A percentile compares a stretch with the other conserved stretches of the same genome.
Conservation (phyloP, 148 eudicot species). For the Persicaria tinctoria region DNA sequence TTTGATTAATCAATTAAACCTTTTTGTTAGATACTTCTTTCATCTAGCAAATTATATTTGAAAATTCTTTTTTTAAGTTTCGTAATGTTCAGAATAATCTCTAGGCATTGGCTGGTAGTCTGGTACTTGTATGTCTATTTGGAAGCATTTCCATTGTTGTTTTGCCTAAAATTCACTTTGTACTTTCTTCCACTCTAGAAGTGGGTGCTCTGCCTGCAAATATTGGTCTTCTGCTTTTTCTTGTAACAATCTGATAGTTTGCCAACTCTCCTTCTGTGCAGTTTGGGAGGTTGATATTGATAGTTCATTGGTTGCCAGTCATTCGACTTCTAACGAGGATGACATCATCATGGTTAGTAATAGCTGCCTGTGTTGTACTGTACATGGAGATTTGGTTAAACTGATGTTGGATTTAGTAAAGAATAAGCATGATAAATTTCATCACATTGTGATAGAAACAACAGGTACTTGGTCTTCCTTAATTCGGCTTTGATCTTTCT, state of each 20-base stretch:
- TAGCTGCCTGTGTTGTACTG: constrained; percentile 93
- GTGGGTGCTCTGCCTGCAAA: neutral
- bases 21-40: too few relatives aligned
- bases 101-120: too few relatives aligned
- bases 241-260: too few relatives aligned
- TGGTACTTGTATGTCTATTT: too few relatives aligned
- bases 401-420: constrained; percentile 79
- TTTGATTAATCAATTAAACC: too few relatives aligned
- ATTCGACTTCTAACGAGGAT: constrained; percentile 74
- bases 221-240: neutral
- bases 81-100: too few relatives aligned
- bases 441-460: constrained; percentile 93
- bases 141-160: too few relatives aligned
- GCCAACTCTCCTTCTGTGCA: constrained; percentile 22
- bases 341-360: constrained; percentile 86
- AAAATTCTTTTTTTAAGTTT: too few relatives aligned
- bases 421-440: constrained; percentile 68
- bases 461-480: constrained; percentile 41
- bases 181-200: too few relatives aligned
- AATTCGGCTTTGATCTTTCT: too few relatives aligned
- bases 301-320: constrained; percentile 91
- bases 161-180: too few relatives aligned
- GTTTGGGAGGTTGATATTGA: constrained; percentile 98
- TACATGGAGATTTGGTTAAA: constrained; percentile 86
- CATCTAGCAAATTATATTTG: too few relatives aligned